Evolutionary conservation across 805 yeast species (phyloP).

Genomic region (Blastobotrys robertii): DNA sequence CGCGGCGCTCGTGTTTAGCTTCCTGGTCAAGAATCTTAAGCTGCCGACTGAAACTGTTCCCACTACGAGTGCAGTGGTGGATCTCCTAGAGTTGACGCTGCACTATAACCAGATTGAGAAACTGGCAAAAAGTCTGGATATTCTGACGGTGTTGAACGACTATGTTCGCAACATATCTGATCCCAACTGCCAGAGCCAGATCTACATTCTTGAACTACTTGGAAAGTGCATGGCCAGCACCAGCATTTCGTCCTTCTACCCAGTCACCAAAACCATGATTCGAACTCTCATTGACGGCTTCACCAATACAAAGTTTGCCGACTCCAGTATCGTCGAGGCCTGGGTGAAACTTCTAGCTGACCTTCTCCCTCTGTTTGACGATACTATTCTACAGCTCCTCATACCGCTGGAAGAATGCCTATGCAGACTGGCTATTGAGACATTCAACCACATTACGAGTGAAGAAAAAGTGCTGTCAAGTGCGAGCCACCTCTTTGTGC

Average conservation of each 20-base stretch:
- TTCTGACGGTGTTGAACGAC: too few relatives aligned
- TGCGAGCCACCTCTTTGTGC: slow-evolving; percentile 26
- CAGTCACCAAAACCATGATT: slow-evolving; percentile 14
- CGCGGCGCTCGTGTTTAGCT: too few relatives aligned
- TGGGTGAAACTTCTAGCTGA: slow-evolving; percentile 44
- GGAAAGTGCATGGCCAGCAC: background rate
- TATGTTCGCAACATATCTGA: background rate
- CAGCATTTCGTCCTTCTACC: background rate
- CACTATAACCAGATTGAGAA: too few relatives aligned
- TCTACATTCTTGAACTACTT: background rate
- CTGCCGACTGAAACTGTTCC: too few relatives aligned
- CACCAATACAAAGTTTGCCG: slow-evolving; percentile 34
- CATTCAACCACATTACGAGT: slow-evolving; percentile 25
- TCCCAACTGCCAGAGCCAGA: background rate
- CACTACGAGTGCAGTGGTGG: too few relatives aligned
- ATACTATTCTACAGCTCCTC: slow-evolving; percentile 46
- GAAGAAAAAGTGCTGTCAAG: slow-evolving; percentile 8
- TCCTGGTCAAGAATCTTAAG: too few relatives aligned
- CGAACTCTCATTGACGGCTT: slow-evolving; percentile 44
- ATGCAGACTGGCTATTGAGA: slow-evolving; percentile 30
- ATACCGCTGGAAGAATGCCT: slow-evolving; percentile 45
- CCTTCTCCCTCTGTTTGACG: slow-evolving; percentile 41
- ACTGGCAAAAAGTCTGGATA: too few relatives aligned
- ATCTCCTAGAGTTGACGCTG: too few relatives aligned
- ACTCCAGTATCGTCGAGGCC: slow-evolving; percentile 29